Evolutionary conservation across 2,329 filamentous ascomycete genomes (phyloP).

Genomic region (Fusarium albidum): DNA sequence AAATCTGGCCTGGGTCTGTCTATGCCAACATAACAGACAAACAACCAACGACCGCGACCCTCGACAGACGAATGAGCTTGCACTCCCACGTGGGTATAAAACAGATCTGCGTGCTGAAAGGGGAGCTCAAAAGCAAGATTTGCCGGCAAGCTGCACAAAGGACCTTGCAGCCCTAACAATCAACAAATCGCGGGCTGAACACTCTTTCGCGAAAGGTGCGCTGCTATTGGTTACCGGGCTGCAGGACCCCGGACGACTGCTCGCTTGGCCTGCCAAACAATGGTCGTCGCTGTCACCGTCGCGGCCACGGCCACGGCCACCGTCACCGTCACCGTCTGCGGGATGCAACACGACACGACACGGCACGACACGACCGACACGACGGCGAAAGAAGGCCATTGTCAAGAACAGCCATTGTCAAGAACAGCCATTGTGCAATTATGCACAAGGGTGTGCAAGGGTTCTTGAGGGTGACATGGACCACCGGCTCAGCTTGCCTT

Average conservation of each 20-base stretch:
- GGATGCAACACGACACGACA: slow-evolving; percentile 18
- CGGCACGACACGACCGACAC: no score
- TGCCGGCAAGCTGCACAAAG: slow-evolving; percentile 9
- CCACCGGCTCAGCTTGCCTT: slow-evolving; percentile 13
- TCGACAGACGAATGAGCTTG: background rate
- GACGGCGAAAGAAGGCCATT: no score
- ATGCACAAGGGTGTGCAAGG: no score
- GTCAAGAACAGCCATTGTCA: slow-evolving; percentile 5
- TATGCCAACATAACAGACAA: slow-evolving; percentile 6
- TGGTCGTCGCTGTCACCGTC: slow-evolving; percentile 5
- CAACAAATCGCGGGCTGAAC: slow-evolving; percentile 9
- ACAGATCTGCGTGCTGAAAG: slow-evolving; percentile 2
- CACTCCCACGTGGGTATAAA: background rate
- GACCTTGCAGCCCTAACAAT: slow-evolving; percentile 8
- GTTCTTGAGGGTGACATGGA: background rate
- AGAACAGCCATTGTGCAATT: background rate
- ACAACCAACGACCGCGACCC: background rate
- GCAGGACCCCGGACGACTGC: slow-evolving; percentile 22
- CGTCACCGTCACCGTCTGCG: slow-evolving; percentile 1
- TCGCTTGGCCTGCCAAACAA: slow-evolving; percentile 41
- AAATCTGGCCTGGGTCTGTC: background rate
- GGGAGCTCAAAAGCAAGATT: no score
- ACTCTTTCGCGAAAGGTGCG: slow-evolving; percentile 27
- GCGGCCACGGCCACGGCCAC: no score
- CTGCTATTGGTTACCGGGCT: slow-evolving; percentile 32